Conservation (phyloP, 345 rosid species). For the Linum usitatissimum region DNA sequence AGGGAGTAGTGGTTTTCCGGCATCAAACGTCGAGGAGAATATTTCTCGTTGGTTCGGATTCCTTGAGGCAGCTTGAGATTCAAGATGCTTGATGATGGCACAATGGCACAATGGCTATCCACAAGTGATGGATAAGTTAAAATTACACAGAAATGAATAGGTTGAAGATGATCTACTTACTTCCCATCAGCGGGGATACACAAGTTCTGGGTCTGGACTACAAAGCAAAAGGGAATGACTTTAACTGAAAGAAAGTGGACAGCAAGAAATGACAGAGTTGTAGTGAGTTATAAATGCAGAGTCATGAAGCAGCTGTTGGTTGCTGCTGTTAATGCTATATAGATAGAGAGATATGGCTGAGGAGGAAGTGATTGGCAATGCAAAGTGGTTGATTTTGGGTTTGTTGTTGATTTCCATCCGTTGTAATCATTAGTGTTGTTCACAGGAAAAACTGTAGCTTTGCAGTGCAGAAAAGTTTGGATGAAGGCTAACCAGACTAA, state of each 20-base stretch:
- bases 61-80: conserved; percentile 51
- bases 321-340: no score
- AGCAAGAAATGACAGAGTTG: not conserved
- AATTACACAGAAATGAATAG: not conserved
- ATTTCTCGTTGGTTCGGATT: conserved; percentile 66
- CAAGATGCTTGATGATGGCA: conserved; percentile 20
- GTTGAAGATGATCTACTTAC: not conserved
- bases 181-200: not conserved
- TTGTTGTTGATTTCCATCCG: no score
- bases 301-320: not conserved
- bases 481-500: no score
- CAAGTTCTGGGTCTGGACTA: not conserved
- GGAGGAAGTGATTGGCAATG: no score
- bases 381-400: no score
- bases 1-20: conserved; percentile 81
- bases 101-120: conserved; percentile 7
- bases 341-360: no score
- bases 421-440: no score
- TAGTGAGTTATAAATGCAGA: not conserved
- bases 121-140: not conserved
- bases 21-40: conserved; percentile 49
- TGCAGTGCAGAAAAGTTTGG: no score
- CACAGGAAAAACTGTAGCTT: no score
- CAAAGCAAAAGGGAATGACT: not conserved
- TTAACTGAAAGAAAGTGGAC: not conserved